Percentiles rank a stretch among this genome's conserved stretches.
These are phyloP conservation scores for Colletotrichum abscissum DNA, from an alignment of 2,329 filamentous ascomycete genomes.

Conservation along the genomic window DNA sequence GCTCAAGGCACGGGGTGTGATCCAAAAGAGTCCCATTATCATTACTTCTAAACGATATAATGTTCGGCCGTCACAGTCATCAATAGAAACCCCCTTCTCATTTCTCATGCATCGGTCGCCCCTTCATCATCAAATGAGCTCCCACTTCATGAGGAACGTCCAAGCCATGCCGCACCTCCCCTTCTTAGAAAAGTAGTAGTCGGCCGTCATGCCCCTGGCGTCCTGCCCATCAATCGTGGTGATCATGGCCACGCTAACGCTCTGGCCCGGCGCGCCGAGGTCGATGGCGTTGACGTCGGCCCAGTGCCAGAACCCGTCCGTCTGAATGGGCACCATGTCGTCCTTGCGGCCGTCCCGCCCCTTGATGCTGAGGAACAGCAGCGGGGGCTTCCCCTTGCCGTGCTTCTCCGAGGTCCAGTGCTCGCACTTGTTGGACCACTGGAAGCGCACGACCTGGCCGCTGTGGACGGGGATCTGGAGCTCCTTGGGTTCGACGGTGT, in stretches of 20 bases:
- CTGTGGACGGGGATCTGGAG: slow-evolving; percentile 72
- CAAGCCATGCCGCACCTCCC: slow-evolving; percentile 58
- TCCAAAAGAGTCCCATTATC: slow-evolving; percentile 15
- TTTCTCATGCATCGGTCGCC: background rate
- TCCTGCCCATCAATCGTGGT: slow-evolving; percentile 58
- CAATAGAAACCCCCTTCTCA: background rate
- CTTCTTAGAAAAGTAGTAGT: slow-evolving; percentile 57
- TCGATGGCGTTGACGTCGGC: slow-evolving; percentile 75
- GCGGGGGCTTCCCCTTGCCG: slow-evolving; percentile 72
- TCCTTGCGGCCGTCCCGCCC: slow-evolving; percentile 75
- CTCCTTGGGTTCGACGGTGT: slow-evolving; percentile 70
- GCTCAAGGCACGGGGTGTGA: too few relatives aligned
- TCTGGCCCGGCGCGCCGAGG: slow-evolving; percentile 77
- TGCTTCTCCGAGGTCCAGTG: slow-evolving; percentile 84
- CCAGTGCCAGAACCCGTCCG: slow-evolving; percentile 86
- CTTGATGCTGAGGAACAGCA: slow-evolving; percentile 76
- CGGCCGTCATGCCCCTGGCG: slow-evolving; percentile 59
- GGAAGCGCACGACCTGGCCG: slow-evolving; percentile 74
- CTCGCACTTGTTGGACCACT: slow-evolving; percentile 81
- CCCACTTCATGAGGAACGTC: slow-evolving; percentile 60
- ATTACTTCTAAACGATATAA: slow-evolving; percentile 13
- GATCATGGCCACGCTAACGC: slow-evolving; percentile 73
- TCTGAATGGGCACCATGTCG: slow-evolving; percentile 77
- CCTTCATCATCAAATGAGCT: slow-evolving; percentile 50
- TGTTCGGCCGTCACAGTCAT: slow-evolving; percentile 23